Evolutionary conservation across 306 rosid genomes (phyloP), one percentile per base, ranked within the genome.

Genomic region (Fragaria iinumae): DNA sequence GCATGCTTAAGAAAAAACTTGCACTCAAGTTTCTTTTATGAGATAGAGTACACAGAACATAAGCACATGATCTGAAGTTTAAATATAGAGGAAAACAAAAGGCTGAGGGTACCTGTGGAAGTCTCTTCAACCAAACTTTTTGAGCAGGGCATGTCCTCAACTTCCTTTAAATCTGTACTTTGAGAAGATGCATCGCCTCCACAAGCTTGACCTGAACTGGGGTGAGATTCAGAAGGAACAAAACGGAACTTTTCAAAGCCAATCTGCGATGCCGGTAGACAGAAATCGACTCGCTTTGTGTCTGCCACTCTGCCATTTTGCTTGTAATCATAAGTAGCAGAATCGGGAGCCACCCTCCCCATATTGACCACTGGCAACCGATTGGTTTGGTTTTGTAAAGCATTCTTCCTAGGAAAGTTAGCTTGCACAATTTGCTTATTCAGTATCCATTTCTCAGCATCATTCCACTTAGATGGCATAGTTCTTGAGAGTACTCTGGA

Each of bases 361-460:
- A 85, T 82, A 79, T 75, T 89, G 43, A 89, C 27, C 39, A 64
- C 80, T 3, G 84, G 84, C 84, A 91, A 32, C 44, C 97, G 87
- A 86, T 80, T 87, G 16, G 89, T 78, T 69, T 80, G 94, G 89
- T 75, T 78, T 73, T 86, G 96, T 43, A 72, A 73, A 59, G 25
- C 53, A 69, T 79, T 83, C 88, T 86, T 94, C 76, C 92, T 93
- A 2, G 72, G 78, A 76, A 79, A 38, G 71, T 80, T 77, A 5
- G 77, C 76, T 68, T 85, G 97, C 4, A 68, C 76, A 45, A 70
- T 83, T 69, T 90, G 95, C 87, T 92, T 86, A 71, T 65, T 90
- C 90, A 94, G 83, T 80, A 94, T 91, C 98, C 98, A 92, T 81
- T 94, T 94, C 82, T 92, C 98, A 0, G 98, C 98, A 75, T 94